Evolutionary conservation across 352 stramenopile species (phyloP), one percentile per base, ranked within the genome.

Genomic region (Phytophthora melonis): DNA sequence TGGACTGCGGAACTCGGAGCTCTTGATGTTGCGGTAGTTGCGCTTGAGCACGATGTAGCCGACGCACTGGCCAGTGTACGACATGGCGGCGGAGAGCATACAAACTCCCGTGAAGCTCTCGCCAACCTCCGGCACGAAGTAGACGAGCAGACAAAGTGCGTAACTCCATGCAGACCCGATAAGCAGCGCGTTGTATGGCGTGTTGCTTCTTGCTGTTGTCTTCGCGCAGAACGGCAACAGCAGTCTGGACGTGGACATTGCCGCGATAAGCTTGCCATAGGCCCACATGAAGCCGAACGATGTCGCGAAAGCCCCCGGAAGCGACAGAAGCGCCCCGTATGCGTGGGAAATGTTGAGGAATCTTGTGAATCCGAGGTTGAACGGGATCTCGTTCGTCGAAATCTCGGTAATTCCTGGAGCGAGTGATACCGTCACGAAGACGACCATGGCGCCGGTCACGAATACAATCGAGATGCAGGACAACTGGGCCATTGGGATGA

Each of bases 251-350:
- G 45, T 65, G 3, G 77, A 78, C 63, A 87, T 80, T 0, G 75
- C 62, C 3, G 63, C 52, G 32, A 87, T 76, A 23, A 87, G 69
- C 23, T 81, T 87, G 4, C 74, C 77, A 50, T 84, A 85, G 27
- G 59, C 75, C 61, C 79, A 84, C 43, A 86, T 81, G 56, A 87
- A 87, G 4, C 77, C 79, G 30, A 78, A 84, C 1, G 74, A 68
- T 1, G 56, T 62, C 0, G 16, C 56, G 23, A 62, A 62, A 11
- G 34, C 34, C 13, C n/a, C 80, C 2, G 78, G 78, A 2, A 87
- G 25, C 19, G 78, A 86, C 2, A 86, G 36, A 3, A 84, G 13
- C 5, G 65, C 79, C 25, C 25, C 25, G 3, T 30, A 30, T 5
- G 2, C 25, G 1, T 30, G 0, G 72, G 68, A 62, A 5, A 78